Evolutionary conservation across 2,329 filamentous ascomycete genomes (phyloP), one percentile per base, ranked within the genome.

Genomic region (Ophiosphaerella narmari): DNA sequence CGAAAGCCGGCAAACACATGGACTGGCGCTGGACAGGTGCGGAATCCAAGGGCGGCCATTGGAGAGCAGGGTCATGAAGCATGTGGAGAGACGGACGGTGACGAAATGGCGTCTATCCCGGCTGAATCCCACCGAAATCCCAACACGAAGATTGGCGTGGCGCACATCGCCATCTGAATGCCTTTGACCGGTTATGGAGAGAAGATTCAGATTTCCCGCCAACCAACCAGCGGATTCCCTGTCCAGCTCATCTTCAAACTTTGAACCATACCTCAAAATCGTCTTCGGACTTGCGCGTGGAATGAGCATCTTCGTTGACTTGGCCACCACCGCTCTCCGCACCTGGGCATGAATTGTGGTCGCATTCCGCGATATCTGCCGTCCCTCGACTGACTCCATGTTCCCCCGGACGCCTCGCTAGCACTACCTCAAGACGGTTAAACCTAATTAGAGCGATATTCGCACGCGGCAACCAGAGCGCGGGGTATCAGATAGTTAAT

Each of bases 51-150:
- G 35, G 40, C 36, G 35, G 48, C 38, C 7, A 52, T 57, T 57
- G 53, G 52, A 47, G 48, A 43, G 38, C 14, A 16, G 26, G 34
- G 37, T 33, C 32, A 39, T 48, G 46, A 49, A 50, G 41, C 34
- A 47, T 54, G 53, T 57, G 56, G 53, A 59, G 47, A 39, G 33
- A 29, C 35, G 14, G 43, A 34, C 29, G 52, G 50, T 46, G 51
- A 44, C 46, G 51, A 50, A 46, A 57, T 50, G 42, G 39, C 47
- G 38, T 42, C 42, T 37, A 12, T 7, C 23, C 38, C 37, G 41
- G 42, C 29, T 40, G 21, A 16, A 41, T 41, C 29, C 7, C 42
- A 41, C 47, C 47, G 41, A 45, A 2, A 36, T n/a, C 23, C 42
- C 37, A 42, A 26, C 14, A 29, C 39, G 26, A 7, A 29, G 26